Evolutionary conservation across 495 filamentous ascomycete genomes (phyloP), one percentile per base, ranked within the genome.

Genomic region (Neurospora sp.): DNA sequence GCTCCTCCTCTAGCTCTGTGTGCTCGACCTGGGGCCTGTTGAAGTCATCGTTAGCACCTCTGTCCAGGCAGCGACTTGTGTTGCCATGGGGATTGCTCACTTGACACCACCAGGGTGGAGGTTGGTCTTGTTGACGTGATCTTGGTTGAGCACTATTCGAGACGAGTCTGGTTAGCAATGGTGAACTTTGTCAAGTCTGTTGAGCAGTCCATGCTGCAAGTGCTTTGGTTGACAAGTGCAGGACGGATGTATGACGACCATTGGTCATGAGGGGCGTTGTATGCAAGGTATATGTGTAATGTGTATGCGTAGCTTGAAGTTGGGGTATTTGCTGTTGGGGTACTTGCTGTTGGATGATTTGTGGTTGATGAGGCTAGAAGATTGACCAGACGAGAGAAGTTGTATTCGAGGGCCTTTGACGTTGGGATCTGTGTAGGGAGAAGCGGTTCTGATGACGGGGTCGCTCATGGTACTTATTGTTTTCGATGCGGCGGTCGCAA

Each of bases 1-100:
- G 90, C 82, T 97, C 94, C 86, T 98, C 94, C 84, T 98, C 84
- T 81, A 98, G 88, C 82, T 98, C 95, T 40, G 94, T 97, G 89
- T 97, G 94, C 79, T 96, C 91, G 77, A 86, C 85, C 81, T 91
- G 86, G 42, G 94, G 92, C 80, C 94, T 96, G 79, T 61, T 75
- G 69, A 69, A 31, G 61, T 71, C 48, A 69, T 71, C 70, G 53
- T 79, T 22, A 74, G 74, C 22, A 39, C 27, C n/a, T 31, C 22
- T 39, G 22, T 20, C 69, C 16, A 20, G 45, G 7, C 16, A 83
- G 72, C 71, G 78, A 68, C n/a, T 59, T 22, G 40, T 22, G 69
- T 59, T 72, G 72, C 76, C 69, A 73, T 73, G 31, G 73, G 73
- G 78, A 70, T 53, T 73, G 88, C 93, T 85, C 87, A 97, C 94